Evolutionary conservation across 2,329 filamentous ascomycete species (phyloP).

Genomic region (Cladophialophora bantiana): DNA sequence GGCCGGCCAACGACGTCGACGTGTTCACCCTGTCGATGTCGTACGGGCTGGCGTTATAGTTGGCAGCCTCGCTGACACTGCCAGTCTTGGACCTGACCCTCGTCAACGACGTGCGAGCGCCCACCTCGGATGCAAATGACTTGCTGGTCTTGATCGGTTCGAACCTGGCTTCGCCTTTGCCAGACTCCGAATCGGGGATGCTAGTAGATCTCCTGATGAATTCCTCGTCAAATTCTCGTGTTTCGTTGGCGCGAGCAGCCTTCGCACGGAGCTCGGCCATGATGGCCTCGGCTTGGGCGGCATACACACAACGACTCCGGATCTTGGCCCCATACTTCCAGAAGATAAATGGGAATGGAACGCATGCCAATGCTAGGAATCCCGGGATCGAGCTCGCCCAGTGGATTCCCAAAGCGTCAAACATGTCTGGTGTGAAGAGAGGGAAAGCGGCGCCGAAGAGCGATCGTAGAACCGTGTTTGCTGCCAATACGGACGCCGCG

Average conservation of each 20-base stretch:
- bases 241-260: constrained; percentile 7
- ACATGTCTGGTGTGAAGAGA: constrained; percentile 67
- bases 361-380: constrained; percentile 74
- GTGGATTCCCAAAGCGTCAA: constrained; percentile 68
- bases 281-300: constrained; percentile 36
- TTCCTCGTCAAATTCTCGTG: not conserved
- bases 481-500: constrained; percentile 76
- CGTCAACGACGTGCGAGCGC: constrained; percentile 26
- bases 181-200: constrained; percentile 15
- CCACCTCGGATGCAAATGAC: constrained; percentile 22
- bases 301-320: constrained; percentile 34
- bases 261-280: constrained; percentile 37
- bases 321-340: constrained; percentile 69
- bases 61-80: constrained; percentile 35
- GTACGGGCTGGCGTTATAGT: constrained; percentile 45
- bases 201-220: not conserved
- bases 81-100: constrained; percentile 29
- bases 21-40: constrained; percentile 47
- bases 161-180: constrained; percentile 10
- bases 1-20: constrained; percentile 40
- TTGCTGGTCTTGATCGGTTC: constrained; percentile 29
- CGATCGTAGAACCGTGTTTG: constrained; percentile 80
- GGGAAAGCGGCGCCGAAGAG: constrained; percentile 81
- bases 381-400: constrained; percentile 78
- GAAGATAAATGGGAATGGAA: constrained; percentile 78